These are phyloP conservation scores for Umbelopsis sp. DNA, from an alignment of 371 early-diverging fungal species.

Conservation along the genomic window DNA sequence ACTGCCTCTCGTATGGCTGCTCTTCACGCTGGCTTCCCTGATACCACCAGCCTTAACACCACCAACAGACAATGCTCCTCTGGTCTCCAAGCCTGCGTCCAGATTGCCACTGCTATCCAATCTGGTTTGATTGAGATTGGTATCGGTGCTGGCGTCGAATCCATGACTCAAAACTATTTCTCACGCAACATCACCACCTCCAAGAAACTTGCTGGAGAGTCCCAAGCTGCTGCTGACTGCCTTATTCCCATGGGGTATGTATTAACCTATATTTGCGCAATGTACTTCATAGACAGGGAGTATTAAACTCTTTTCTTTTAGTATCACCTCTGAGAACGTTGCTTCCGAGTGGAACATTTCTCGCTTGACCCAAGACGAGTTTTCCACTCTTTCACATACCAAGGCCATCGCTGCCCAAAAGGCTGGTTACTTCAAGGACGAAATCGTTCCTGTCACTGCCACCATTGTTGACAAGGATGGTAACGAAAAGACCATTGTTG, in stretches of 20 bases:
- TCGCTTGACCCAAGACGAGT: slow-evolving; percentile 80
- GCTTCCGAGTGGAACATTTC: slow-evolving; percentile 74
- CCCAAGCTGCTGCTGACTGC: slow-evolving; percentile 68
- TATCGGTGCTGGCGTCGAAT: slow-evolving; percentile 41
- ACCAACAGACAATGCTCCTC: slow-evolving; percentile 39
- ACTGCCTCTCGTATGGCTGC: slow-evolving; percentile 37
- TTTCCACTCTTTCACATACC: slow-evolving; percentile 72
- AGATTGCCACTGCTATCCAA: slow-evolving; percentile 38
- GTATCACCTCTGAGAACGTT: slow-evolving; percentile 90
- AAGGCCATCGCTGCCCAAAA: slow-evolving; percentile 80
- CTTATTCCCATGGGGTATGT: slow-evolving; percentile 70
- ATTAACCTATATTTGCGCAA: background rate
- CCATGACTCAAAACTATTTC: slow-evolving; percentile 37
- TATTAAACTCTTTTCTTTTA: background rate
- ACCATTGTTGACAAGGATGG: slow-evolving; percentile 66
- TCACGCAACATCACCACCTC: slow-evolving; percentile 35
- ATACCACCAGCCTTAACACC: slow-evolving; percentile 33
- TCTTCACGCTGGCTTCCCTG: slow-evolving; percentile 37
- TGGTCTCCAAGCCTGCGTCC: slow-evolving; percentile 38
- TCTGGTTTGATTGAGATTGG: slow-evolving; percentile 41
- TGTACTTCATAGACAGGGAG: no score
- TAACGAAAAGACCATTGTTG: slow-evolving; percentile 56
- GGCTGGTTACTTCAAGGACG: slow-evolving; percentile 80
- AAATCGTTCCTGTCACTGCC: slow-evolving; percentile 84
- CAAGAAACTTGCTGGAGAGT: slow-evolving; percentile 58